These are phyloP conservation scores for Setaria viridis DNA, from an alignment of 202 grass and related monocot species.

Conservation along the genomic window DNA sequence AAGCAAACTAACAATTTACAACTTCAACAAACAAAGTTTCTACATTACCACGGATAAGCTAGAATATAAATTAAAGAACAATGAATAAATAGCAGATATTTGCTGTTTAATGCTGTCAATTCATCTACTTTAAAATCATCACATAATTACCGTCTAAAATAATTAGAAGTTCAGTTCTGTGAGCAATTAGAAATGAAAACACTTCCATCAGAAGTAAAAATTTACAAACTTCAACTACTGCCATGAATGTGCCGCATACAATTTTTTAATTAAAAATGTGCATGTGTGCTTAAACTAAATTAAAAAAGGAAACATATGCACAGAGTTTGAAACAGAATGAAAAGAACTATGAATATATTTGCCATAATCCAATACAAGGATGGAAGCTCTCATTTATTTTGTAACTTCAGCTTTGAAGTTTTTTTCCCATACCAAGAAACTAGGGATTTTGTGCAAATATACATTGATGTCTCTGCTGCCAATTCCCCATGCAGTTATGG, in stretches of 20 bases:
- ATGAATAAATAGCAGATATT: constrained; percentile 6
- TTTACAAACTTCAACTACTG: not conserved
- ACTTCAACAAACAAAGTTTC: constrained; percentile 34
- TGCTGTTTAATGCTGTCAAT: constrained; percentile 2
- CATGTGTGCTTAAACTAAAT: not conserved
- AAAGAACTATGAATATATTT: not conserved
- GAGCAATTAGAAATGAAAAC: constrained; percentile 13
- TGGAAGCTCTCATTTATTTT: not conserved
- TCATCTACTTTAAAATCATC: not conserved
- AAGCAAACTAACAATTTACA: constrained; percentile 37
- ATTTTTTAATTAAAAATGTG: not conserved
- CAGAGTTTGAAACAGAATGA: not conserved
- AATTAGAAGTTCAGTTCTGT: not conserved
- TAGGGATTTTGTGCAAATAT: not conserved
- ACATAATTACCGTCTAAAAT: not conserved
- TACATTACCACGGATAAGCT: not conserved
- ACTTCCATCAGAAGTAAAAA: not conserved
- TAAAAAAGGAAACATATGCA: not conserved
- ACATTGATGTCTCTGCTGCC: not conserved
- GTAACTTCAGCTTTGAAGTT: not conserved
- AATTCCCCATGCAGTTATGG: not conserved
- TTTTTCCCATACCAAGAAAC: not conserved
- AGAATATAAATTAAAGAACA: constrained; percentile 24
- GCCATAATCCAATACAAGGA: not conserved
- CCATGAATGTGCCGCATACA: not conserved